Base-by-base conservation (phyloP, 2,329 filamentous ascomycete species). In the Ceratocystiopsis minuta region DNA sequence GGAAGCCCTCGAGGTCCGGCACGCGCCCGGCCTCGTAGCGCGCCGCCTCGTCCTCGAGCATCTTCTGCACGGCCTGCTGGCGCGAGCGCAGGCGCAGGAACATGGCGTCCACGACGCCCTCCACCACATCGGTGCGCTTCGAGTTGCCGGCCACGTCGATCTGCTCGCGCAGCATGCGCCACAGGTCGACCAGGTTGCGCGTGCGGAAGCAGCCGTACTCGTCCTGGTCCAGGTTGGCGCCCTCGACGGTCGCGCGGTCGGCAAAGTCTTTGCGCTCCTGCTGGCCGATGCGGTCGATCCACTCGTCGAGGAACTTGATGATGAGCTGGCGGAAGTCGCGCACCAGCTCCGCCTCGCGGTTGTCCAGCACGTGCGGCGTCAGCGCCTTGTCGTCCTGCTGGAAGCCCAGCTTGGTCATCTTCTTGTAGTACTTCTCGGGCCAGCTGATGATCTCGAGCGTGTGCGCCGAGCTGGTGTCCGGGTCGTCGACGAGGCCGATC, bases 131-230 rank as follows among this genome's bases (percentile, higher is more conserved):
- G 43, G 78, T 72, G 40, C 90, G 81, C 54, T 87, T 73, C 37
- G 86, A 94, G 53, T 83, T 81, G 35, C 77, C 78, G 5, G 87
- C 87, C 0, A 86, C 84, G 48, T 81, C 75, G 32, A 94, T 72
- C 60, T 98, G 90, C 60, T 98, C 88, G 50, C 83, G 78, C 48
- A 98, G 68, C 86, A 98, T 96, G 46, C 87, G 81, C 87, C 92
- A 98, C 67, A 96, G 80, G 54, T 94, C 87, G 43, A 87, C 80
- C 42, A 94, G 67, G 46, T 87, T 94, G 61, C 83, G 87, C 40
- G 87, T 95, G 39, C 88, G 79, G 62, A 94, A 87, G 57, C 84
- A 87, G 46, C 85, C 85, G 57, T 92, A 86, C 54, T 87, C 78
- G 59, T 92, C 86, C 52, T 75, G 76, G 56, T 94, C 86, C 48